Base-by-base conservation (phyloP, 441 rosid genomes). In the Codiaeum variegatum region DNA sequence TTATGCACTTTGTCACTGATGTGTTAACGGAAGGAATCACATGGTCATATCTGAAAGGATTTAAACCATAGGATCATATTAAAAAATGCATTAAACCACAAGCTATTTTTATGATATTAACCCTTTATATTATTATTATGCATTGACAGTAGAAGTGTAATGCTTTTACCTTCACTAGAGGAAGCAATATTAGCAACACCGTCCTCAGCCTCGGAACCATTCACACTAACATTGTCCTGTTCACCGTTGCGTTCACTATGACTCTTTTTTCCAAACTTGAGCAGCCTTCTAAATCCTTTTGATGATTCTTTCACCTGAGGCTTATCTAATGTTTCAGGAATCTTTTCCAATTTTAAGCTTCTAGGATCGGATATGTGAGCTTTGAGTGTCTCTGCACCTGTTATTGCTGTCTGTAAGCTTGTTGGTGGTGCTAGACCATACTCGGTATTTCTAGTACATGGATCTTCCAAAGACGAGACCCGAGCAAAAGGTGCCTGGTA, bases 191-290 rank as follows among this genome's bases (percentile, higher is more conserved):
- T 87, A 56, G 83, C 73, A 67, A 70, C 81, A 80, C 75, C 15
- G 73, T 85, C 87, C 76, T 90, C 86, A 49, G 79, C 85, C 80
- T 87, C 92, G 3, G 82, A 83, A 78, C 79, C 85, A 77, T 72
- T 82, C 64, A 58, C 16, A 65, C 84, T 80, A 59, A 28, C 79
- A 76, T 61, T 82, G 70, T 86, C 88, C 18, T 75, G 80, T 67
- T 88, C 91, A 65, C 64, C 51, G 55, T 78, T 79, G 36, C 73
- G 76, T 52, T 89, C 97, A 67, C 81, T 75, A 73, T 85, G 92
- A 75, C 82, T 87, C 83, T 89, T 96, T 81, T 85, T 86, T 49
- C 97, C 97, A 77, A 96, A 90, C 86, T 88, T 93, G 84, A 93
- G 85, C 70, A 96, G 85, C 78, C 89, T 78, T 76, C 82, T 80